Conservation (phyloP, 495 filamentous ascomycete species). For the Hypoxylon subgilvum region DNA sequence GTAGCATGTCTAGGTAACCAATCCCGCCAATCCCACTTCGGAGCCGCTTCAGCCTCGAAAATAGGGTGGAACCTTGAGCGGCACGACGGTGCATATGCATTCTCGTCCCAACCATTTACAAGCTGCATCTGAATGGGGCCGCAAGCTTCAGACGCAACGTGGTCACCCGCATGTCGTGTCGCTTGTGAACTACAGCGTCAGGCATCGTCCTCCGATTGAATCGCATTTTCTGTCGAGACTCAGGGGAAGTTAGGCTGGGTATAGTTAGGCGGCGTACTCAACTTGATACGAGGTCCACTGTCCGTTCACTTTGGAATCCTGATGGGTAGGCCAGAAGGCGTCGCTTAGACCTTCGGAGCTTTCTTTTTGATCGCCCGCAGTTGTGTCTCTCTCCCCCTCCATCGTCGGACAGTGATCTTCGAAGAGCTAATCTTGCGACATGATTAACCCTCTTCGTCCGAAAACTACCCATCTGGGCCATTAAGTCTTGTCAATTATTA, state of each 20-base stretch:
- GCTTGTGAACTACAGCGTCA: conserved; percentile 19
- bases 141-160: conserved; percentile 24
- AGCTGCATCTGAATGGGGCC: conserved; percentile 10
- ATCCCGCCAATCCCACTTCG: conserved; percentile 23
- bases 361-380: conserved; percentile 34
- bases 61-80: conserved; percentile 11
- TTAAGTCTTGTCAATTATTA: conserved; percentile 5
- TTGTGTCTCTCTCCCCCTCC: conserved; percentile 22
- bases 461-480: too few relatives aligned
- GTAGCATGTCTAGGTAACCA: conserved; percentile 25
- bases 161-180: conserved; percentile 36
- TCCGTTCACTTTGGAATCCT: conserved; percentile 8
- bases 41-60: conserved; percentile 28
- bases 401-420: too few relatives aligned
- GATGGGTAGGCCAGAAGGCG: conserved; percentile 2
- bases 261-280: conserved; percentile 17
- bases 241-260: too few relatives aligned
- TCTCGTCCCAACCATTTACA: conserved; percentile 9
- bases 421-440: conserved; percentile 33
- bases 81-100: conserved; percentile 10
- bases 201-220: conserved; percentile 15
- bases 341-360: conserved; percentile 17
- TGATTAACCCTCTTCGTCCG: conserved; percentile 25
- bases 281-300: conserved; percentile 13
- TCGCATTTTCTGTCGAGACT: conserved; percentile 7